A percentile compares a stretch with the other conserved stretches of the same genome.
Evolutionary conservation across 441 rosid genomes (phyloP).

Genomic region (Sinapis alba): DNA sequence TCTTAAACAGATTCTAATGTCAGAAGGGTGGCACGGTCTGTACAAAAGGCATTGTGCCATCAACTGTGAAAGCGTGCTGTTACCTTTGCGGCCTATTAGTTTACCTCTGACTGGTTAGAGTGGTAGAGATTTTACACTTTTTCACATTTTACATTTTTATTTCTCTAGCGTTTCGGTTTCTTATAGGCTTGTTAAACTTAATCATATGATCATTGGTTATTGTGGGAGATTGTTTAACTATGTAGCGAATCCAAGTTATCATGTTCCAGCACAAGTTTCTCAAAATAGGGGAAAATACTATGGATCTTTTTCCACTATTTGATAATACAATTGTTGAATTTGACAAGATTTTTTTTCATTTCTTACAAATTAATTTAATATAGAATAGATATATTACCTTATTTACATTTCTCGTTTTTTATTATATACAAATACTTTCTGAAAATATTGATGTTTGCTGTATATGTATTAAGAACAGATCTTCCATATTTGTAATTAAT

Average conservation of each 20-base stretch:
- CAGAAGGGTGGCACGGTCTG: constrained; percentile 91
- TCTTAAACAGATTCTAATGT: constrained; percentile 51
- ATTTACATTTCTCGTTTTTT: background rate
- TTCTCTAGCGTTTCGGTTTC: constrained; percentile 45
- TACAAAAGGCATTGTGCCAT: constrained; percentile 95
- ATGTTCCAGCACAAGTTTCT: background rate
- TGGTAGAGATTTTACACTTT: constrained; percentile 17
- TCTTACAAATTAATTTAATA: background rate
- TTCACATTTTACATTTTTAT: constrained; percentile 7
- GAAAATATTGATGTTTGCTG: background rate
- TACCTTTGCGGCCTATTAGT: constrained; percentile 85
- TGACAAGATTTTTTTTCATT: background rate
- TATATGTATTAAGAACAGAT: background rate
- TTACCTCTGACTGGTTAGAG: constrained; percentile 81
- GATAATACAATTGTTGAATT: background rate
- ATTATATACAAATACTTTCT: background rate
- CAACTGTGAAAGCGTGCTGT: constrained; percentile 97
- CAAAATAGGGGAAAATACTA: background rate
- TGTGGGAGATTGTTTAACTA: background rate
- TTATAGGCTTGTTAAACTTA: constrained; percentile 20
- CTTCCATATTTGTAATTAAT: background rate
- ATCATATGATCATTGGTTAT: constrained; percentile 23
- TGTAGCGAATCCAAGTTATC: background rate
- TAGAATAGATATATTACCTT: background rate
- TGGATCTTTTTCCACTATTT: background rate